Evolutionary conservation across 139 green algal genomes (phyloP), one percentile per base, ranked within the genome.

Genomic region (Nannochloris sp.): DNA sequence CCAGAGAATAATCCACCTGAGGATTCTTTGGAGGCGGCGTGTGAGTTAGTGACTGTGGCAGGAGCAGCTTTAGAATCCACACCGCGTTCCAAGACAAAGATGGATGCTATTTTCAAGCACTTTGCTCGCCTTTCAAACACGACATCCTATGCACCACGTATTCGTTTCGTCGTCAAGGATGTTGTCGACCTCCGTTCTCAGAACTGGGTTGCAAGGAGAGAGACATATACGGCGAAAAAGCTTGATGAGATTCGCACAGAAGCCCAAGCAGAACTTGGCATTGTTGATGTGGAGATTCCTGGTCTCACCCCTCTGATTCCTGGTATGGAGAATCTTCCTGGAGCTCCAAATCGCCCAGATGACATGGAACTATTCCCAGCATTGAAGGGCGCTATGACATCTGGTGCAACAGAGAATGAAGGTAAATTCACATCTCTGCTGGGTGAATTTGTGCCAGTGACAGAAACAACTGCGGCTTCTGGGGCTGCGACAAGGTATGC

Each of bases 11-110:
- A 62, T 36, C 91, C 86, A 3, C 67, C 81, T 0, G 87, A 96
- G 67, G 93, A 98, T 62, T 88, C 87, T 61, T 69, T 97, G 5
- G 92, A 98, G 85, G 81, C 87, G 3, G 81, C 93, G 43, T 95
- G 89, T 62, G 90, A 97, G 74, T 81, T 96, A 62, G 57, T 98
- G 7, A 83, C 75, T 49, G 89, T 81, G 2, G 81, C 75, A 25
- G 83, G 85, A 9, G 68, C 48, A 60, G 23, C 62, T 62, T 31
- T 90, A 27, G 81, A 90, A 29, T 71, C 70, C 40, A 73, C 69
- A 34, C 24, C 48, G 24, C 70, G 73, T 61, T 66, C 58, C 34
- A 71, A 68, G 56, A n/a, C 63, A 19, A 24, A 56, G 5, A 51
- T 84, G 62, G 59, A 78, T 19, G 54, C 50, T 18, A 80, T 76